Base-by-base conservation (phyloP, 108 stramenopile species). In the Licmophora abbreviata region DNA sequence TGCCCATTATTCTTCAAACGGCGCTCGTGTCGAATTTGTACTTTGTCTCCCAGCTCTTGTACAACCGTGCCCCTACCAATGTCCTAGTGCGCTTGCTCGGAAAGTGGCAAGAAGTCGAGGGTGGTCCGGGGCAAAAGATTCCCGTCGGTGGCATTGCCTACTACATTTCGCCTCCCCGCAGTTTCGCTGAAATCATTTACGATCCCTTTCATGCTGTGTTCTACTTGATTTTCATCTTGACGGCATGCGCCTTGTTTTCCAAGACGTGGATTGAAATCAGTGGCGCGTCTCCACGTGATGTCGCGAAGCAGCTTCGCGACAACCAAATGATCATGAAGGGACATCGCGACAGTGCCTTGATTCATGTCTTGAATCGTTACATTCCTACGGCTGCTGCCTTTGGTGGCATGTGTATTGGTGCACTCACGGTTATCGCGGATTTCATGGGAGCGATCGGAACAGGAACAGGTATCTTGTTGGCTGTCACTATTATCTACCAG, bases 341-440 rank as follows among this genome's bases (percentile, higher is more conserved):
- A 44, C 92, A 97, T 76, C 93, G 97, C 58, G 95, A 96, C 58
- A 74, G 83, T 36, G 91, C 96, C 18, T 61, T 95, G 47, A 94
- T 97, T 62, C 85, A 94, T 59, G 94, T 92, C n/a, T 74, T 99
- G 59, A 93, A 97, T 77, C 83, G 97, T 15, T 98, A 98, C 83
- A 98, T 98, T 68, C 98, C 98, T 24, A 93, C 94, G 18, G 97
- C 97, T 24, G 98, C 98, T 12, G 94, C 95, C 26, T 96, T 99
- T 71, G 98, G 98, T 38, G 98, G 98, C 48, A 99, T 99, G 98
- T 96, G 96, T 71, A 98, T 99, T 63, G 98, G 96, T 22, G 94
- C 94, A 12, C 77, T 99, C 15, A 91, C 95, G 11, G 94, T 99
- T 56, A 71, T 95, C 58, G 96, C 96, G 7, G 98, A 99, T 63